Evolutionary conservation across 306 rosid genomes (phyloP), one percentile per base, ranked within the genome.

Genomic region (Phaseolus lunatus): DNA sequence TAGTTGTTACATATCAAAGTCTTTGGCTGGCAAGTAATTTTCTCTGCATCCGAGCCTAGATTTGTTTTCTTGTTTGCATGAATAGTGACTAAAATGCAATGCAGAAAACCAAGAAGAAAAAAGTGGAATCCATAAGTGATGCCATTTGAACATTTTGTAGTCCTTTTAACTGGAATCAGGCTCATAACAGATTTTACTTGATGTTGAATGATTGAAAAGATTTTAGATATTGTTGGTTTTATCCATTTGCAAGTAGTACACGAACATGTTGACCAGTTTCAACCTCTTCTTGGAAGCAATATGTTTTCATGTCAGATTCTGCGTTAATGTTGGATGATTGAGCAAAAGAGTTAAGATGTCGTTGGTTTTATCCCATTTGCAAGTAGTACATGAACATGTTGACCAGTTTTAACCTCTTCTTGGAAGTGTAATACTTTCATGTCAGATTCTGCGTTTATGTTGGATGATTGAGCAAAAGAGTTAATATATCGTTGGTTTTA

Each of bases 1-100:
- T n/a, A n/a, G n/a, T n/a, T 67, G 73, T 45, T 67, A 68, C 68
- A 26, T 58, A 26, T 79, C 58, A 59, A 41, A 61, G 15, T 41
- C 10, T 6, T 19, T 23, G 7, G 29, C 54, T 71, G 57, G 19
- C n/a, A 76, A 71, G 23, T 67, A 22, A 75, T 50, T 5, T 41
- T 10, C 20, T 65, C 23, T 64, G 29, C 45, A 20, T 63, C 84
- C 33, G 16, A 1, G 26, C 63, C 8, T 70, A 47, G 13, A 37
- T 71, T 48, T 58, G 10, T 48, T 78, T 19, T 72, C n/a, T 45
- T 45, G 58, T 64, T 18, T 52, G 9, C 27, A 22, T 26, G 29
- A 61, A 19, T 2, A 57, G 64, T 68, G 65, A 72, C 47, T 58
- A 44, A 54, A 43, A 44, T n/a, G 70, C 79, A 64, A 9, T 23